Base-by-base conservation (phyloP, 139 green algal genomes). In the Tetraselmis striata region DNA sequence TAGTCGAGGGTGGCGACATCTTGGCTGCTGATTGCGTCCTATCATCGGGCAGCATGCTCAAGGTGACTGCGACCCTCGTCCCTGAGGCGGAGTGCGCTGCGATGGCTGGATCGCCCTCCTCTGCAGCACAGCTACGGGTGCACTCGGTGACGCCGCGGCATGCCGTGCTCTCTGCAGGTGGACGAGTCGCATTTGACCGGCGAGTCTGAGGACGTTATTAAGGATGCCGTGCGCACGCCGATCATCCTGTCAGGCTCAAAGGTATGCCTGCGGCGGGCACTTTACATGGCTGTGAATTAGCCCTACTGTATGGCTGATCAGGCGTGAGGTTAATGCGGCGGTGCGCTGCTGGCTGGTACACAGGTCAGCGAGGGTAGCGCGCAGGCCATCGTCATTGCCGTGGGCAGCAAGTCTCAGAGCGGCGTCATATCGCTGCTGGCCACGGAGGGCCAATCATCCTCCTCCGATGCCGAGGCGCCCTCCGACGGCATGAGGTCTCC, bases 1-100 rank as follows among this genome's bases (percentile, higher is more conserved):
- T 95, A 78, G 80, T 97, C 30, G 90, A 96, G 85, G 88, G 89
- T 23, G 94, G 94, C 0, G 94, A 97, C 85, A 96, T 97, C 76
- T 82, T 97, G 30, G 82, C 84, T 27, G 89, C 92, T 2, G 94
- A 97, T 78, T 93, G 92, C 0, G 24, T 97, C 30, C 85, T 97
- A 45, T 80, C 95, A 22, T 31, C 82, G 5, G 92, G 90, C 26
- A 85, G 80, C 2, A 83, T 90, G 23, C 82, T 97, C 80, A 92
- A 89, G 91, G n/a, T n/a, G n/a, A n/a, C n/a, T n/a, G n/a, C n/a
- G n/a, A n/a, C n/a, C n/a, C n/a, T n/a, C n/a, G n/a, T n/a, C n/a
- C n/a, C n/a, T n/a, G n/a, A n/a, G n/a, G n/a, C n/a, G n/a, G n/a
- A n/a, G n/a, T n/a, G n/a, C n/a, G n/a, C n/a, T n/a, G n/a, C n/a